Evolutionary conservation across 2,329 filamentous ascomycete genomes (phyloP).

Genomic region (Ceratocystis cacaofunesta): DNA sequence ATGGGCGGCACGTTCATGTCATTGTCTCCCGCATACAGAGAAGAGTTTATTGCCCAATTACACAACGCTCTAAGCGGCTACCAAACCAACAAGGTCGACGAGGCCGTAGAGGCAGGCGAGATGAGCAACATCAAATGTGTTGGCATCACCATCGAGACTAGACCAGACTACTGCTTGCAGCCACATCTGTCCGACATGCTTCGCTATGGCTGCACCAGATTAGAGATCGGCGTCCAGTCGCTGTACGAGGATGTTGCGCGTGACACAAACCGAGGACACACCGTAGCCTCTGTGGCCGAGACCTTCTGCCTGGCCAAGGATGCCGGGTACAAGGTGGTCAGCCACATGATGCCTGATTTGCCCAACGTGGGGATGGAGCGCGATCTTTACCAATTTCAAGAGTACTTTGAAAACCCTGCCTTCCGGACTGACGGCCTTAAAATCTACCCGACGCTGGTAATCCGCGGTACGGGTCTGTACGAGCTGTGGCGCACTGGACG

Average conservation of each 20-base stretch:
- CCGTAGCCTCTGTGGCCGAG: slow-evolving; percentile 85
- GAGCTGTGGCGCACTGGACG: slow-evolving; percentile 93
- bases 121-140: slow-evolving; percentile 98
- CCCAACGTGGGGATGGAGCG: slow-evolving; percentile 98
- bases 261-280: slow-evolving; percentile 93
- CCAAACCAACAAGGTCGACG: slow-evolving; percentile 84
- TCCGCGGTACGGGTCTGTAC: slow-evolving; percentile 89
- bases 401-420: slow-evolving; percentile 93
- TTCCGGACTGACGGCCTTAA: slow-evolving; percentile 96
- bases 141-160: slow-evolving; percentile 94
- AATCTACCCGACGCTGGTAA: slow-evolving; percentile 95
- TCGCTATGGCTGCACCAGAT: slow-evolving; percentile 86
- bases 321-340: slow-evolving; percentile 96
- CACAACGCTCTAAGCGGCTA: slow-evolving; percentile 97
- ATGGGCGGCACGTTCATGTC: slow-evolving; percentile 99
- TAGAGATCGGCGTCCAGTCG: slow-evolving; percentile 92
- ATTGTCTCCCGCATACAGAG: slow-evolving; percentile 70
- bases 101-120: slow-evolving; percentile 84
- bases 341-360: slow-evolving; percentile 98
- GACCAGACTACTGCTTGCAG: slow-evolving; percentile 91
- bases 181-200: slow-evolving; percentile 94
- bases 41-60: slow-evolving; percentile 86
- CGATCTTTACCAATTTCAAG: slow-evolving; percentile 88
- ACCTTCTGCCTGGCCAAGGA: slow-evolving; percentile 97
- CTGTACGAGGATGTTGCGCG: slow-evolving; percentile 97